These are phyloP conservation scores for Ephemerocybe angulata DNA, from an alignment of 768 basidiomycete species.

Conservation along the genomic window DNA sequence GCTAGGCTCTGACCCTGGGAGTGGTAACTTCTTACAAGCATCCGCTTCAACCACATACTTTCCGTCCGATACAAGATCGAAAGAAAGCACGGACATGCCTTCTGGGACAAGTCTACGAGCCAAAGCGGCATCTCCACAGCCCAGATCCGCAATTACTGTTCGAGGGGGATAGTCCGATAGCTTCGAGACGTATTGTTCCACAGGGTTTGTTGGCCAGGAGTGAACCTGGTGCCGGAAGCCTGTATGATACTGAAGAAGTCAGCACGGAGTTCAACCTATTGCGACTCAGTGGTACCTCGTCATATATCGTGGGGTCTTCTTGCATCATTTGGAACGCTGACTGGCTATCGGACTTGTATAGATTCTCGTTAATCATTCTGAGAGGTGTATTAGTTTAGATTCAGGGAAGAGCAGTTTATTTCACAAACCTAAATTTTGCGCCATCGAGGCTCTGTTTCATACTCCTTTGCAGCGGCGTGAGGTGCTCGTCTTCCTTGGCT, in stretches of 20 bases:
- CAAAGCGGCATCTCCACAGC: conserved; percentile 91
- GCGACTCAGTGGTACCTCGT: conserved; percentile 57
- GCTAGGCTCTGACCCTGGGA: conserved; percentile 72
- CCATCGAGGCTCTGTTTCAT: conserved; percentile 83
- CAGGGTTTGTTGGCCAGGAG: conserved; percentile 92
- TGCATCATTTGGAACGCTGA: conserved; percentile 80
- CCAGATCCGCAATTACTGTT: conserved; percentile 86
- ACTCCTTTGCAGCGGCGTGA: conserved; percentile 71
- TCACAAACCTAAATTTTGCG: conserved; percentile 75
- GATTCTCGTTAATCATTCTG: conserved; percentile 87
- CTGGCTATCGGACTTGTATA: conserved; percentile 83
- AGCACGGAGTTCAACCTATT: conserved; percentile 2
- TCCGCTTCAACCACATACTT: conserved; percentile 87
- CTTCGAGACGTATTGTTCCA: conserved; percentile 69
- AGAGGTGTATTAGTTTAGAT: not conserved
- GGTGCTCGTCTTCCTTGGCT: conserved; percentile 16
- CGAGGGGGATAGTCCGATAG: conserved; percentile 62
- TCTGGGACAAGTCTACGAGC: conserved; percentile 70
- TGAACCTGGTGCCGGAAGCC: conserved; percentile 91
- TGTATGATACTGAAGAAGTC: conserved; percentile 72
- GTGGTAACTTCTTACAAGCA: conserved; percentile 71
- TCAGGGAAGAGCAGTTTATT: not conserved
- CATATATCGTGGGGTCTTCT: conserved; percentile 73
- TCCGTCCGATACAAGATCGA: conserved; percentile 73
- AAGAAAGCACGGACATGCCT: conserved; percentile 69